A percentile compares a stretch with the other conserved stretches of the same genome.
Evolutionary conservation across 2,329 filamentous ascomycete species (phyloP).

Genomic region (Monosporascus sp.): DNA sequence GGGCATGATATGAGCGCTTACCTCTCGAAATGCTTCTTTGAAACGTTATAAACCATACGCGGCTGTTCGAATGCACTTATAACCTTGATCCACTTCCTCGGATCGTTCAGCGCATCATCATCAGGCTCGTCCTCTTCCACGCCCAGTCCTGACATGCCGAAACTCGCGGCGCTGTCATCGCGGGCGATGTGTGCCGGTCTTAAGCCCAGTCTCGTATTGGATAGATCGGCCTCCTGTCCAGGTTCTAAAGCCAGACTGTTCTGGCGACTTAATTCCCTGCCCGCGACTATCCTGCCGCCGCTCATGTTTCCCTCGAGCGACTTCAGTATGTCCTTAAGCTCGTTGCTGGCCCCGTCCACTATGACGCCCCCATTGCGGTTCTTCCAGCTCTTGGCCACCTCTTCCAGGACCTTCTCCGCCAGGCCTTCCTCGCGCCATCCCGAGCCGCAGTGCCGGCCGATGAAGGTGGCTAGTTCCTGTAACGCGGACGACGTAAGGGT

Average conservation of each 20-base stretch:
- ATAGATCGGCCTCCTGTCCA: conserved; percentile 44
- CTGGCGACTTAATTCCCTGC: conserved; percentile 55
- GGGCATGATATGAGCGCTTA: conserved; percentile 27
- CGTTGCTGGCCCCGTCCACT: conserved; percentile 72
- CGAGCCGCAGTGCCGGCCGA: conserved; percentile 89
- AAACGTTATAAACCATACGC: conserved; percentile 66
- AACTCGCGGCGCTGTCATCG: conserved; percentile 62
- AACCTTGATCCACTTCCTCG: conserved; percentile 78
- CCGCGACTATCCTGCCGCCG: conserved; percentile 64
- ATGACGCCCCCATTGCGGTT: conserved; percentile 83
- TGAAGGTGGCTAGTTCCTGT: conserved; percentile 78
- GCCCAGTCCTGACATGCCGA: conserved; percentile 51
- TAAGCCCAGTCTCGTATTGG: conserved; percentile 52
- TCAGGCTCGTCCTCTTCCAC: conserved; percentile 53
- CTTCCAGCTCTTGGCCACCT: conserved; percentile 89
- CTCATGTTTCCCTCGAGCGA: conserved; percentile 82
- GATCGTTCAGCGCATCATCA: conserved; percentile 59
- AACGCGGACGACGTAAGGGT: conserved; percentile 85
- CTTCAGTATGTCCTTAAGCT: conserved; percentile 77
- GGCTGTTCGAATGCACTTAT: conserved; percentile 84
- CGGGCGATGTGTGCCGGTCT: conserved; percentile 42
- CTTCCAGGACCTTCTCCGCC: conserved; percentile 87
- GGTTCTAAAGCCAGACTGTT: conserved; percentile 59
- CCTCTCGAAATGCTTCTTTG: conserved; percentile 89
- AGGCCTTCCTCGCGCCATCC: conserved; percentile 95